Base-by-base conservation (phyloP, 768 basidiomycete species). In the Amanita rubescens region DNA sequence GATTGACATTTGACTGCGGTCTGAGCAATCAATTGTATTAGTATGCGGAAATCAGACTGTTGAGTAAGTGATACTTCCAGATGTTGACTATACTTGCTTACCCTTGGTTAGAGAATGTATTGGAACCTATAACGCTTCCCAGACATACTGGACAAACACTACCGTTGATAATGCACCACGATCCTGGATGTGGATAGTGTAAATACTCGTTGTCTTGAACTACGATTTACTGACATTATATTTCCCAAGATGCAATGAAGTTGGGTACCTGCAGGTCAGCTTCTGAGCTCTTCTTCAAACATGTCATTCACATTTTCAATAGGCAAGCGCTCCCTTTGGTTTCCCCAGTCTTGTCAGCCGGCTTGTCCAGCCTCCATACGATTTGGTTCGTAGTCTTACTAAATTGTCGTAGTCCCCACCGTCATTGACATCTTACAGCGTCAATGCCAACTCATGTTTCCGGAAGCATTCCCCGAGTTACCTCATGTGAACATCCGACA, bases 121-220 rank as follows among this genome's bases (percentile, higher is more conserved):
- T 34, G 77, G 73, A 3, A 70, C 68, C 3, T 77, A 77, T 53
- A 63, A 79, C 55, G 54, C 68, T 3, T 65, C 67, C 1, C 65
- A 67, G 34, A 22, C 63, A 0, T 77, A 60, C 63, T 89, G 73
- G 68, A 83, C 81, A 11, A 68, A 83, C 56, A 81, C 71, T 2
- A 64, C 70, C 4, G 65, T 88, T 34, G 68, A 86, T 63, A 81
- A 88, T 55, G 54, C 71, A 0, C 57, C 55, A 3, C 76, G 87
- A 20, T 85, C 86, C 3, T 90, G 86, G 85, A 66, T 70, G 53
- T 88, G 87, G 87, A 79, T 85, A 60, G 77, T 82, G 82, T 77
- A 66, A 54, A 15, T 42, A 19, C 17, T 42, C 19, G 30, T 56
- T 10, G 12, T 17, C 17, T 24, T 24, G 37, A 39, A 37, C 48